Evolutionary conservation across 352 stramenopile species (phyloP), one percentile per base, ranked within the genome.

Genomic region (Globisporangium uncinulatum): DNA sequence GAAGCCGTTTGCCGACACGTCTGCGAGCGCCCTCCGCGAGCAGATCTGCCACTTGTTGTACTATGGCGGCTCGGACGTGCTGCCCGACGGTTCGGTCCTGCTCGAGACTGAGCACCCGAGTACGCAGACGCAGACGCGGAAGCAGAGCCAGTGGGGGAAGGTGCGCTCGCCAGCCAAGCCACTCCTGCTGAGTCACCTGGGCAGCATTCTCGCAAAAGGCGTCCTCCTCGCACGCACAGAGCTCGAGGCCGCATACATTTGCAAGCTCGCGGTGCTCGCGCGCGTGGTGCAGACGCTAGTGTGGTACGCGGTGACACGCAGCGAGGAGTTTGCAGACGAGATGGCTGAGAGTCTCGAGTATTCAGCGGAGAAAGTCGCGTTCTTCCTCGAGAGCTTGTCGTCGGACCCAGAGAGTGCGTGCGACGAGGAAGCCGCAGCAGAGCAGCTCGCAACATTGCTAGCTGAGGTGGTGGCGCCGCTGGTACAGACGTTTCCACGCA

Each of bases 51-150:
- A 86, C 48, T 63, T 92, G 51, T 52, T 92, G 17, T 90, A 75
- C 58, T 90, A 84, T 45, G 83, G 83, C 9, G 83, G 83, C 2
- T 90, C 83, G 21, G 80, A 87, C n/a, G 64, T 90, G 56, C 69
- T 83, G 24, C 34, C 60, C 0, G 78, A 92, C 52, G 83, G 83
- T 36, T 84, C 77, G 21, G 70, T 92, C 21, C 63, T 84, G 39
- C 65, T 92, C 15, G 79, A 92, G 59, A 83, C 79, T 31, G 77
- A 92, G 44, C 79, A 90, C 36, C 83, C 83, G 15, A 90, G 66
- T 34, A 94, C 85, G 1, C 85, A 94, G 54, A 94, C 85, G 3
- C 82, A 91, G 59, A 94, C 85, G n/a, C 80, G 79, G 10, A 92
- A 92, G 63, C 83, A 92, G 54, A 92, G 83, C 47, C 78, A 90